Evolutionary conservation across 495 filamentous ascomycete species (phyloP).

Genomic region (Penicillium lagena): DNA sequence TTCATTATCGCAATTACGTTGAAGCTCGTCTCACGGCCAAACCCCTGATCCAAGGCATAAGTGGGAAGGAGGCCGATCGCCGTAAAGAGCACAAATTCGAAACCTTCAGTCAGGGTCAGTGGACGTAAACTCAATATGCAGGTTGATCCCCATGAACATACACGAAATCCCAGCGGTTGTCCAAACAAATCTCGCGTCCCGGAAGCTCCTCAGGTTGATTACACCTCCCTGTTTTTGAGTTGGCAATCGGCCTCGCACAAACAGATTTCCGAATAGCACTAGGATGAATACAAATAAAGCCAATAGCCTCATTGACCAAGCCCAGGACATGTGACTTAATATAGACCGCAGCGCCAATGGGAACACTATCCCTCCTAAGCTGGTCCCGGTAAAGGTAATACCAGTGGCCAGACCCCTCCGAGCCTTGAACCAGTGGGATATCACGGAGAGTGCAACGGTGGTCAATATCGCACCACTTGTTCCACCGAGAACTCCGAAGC

Average conservation of each 20-base stretch:
- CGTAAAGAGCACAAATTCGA: slow-evolving; percentile 43
- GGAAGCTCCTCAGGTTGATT: slow-evolving; percentile 48
- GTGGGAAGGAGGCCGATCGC: slow-evolving; percentile 38
- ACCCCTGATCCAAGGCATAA: slow-evolving; percentile 27
- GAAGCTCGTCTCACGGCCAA: slow-evolving; percentile 14
- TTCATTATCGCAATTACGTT: slow-evolving; percentile 22
- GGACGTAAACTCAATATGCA: no score
- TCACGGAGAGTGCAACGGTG: slow-evolving; percentile 25
- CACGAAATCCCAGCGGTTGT: slow-evolving; percentile 19
- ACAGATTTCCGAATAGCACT: slow-evolving; percentile 39
- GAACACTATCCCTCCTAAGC: slow-evolving; percentile 51
- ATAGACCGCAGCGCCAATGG: slow-evolving; percentile 46
- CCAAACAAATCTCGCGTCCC: slow-evolving; percentile 31
- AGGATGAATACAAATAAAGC: slow-evolving; percentile 38
- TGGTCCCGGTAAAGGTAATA: slow-evolving; percentile 19
- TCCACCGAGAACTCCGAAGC: slow-evolving; percentile 49
- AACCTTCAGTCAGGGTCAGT: slow-evolving; percentile 1
- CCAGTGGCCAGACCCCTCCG: slow-evolving; percentile 23
- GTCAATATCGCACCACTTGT: slow-evolving; percentile 48
- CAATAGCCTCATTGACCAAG: slow-evolving; percentile 52
- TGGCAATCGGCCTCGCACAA: slow-evolving; percentile 19
- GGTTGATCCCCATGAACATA: slow-evolving; percentile 3
- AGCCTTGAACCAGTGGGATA: slow-evolving; percentile 27
- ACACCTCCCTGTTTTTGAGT: slow-evolving; percentile 19
- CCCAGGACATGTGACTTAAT: slow-evolving; percentile 45